Base-by-base conservation (phyloP, 192 early-diverging fungal genomes). In the Coemansia erecta region DNA sequence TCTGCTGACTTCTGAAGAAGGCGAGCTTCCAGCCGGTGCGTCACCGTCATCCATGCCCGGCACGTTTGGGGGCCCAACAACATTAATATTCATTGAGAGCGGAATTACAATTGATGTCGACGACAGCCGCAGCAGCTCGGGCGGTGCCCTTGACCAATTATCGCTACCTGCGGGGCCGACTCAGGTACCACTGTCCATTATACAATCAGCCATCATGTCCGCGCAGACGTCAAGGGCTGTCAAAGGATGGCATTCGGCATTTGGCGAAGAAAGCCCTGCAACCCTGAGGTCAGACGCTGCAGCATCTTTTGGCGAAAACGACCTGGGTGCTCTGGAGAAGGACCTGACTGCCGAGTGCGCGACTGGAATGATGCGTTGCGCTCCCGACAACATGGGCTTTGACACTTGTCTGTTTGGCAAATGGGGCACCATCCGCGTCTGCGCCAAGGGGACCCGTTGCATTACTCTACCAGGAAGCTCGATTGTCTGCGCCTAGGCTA, bases 321-420 rank as follows among this genome's bases (percentile, higher is more conserved):
- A 37, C 44, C 44, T 46, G 19, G 44, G 15, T 46, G 44, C 19
- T 46, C 17, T 46, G 19, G 44, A 13, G n/a, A 21, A 17, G 28
- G 18, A 33, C 4, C 24, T 21, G 5, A 55, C 35, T 10, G 21
- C 17, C 6, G 35, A 19, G 31, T 73, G 72, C 39, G 11, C 23
- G 1, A 37, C 28, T 0, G 73, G 73, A 3, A 42, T 35, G 31
- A 28, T 76, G 46, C 58, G 73, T 9, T 76, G 73, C 44, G 52
- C 44, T 3, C 4, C 15, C 2, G 67, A 54, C 4, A 55, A 37
- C 5, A 10, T 11, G 17, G 7, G 46, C 6, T 76, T 76, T 23
- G 73, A 76, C 43, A 76, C 73, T 8, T 76, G 73, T 14, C 53
- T 76, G n/a, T 56, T 55, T 66, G 67, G 67, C 10, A 55, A 49